Evolutionary conservation across 768 basidiomycete species (phyloP).

Genomic region (Auricularia sp.): DNA sequence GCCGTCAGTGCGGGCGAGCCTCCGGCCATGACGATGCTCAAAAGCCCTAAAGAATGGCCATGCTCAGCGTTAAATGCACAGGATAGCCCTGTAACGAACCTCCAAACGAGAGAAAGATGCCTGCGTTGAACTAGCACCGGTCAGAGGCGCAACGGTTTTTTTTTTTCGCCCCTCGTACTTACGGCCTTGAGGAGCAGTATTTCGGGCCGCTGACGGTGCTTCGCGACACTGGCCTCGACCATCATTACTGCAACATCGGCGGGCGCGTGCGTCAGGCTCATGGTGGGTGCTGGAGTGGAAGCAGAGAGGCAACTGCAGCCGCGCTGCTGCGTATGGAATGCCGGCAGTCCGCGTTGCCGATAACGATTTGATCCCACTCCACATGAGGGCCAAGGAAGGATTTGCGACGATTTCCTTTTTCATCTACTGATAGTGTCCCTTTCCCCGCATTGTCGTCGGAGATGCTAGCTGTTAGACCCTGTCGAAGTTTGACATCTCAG

Average conservation of each 20-base stretch:
- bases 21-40: constrained; percentile 50
- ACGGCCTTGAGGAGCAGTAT: constrained; percentile 62
- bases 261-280: constrained; percentile 23
- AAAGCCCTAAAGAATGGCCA: constrained; percentile 23
- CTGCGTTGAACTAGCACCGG: constrained; percentile 46
- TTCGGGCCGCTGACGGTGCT: constrained; percentile 55
- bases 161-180: neutral
- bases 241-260: constrained; percentile 47
- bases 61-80: too few relatives aligned
- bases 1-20: constrained; percentile 42
- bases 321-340: too few relatives aligned
- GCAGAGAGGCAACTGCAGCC: too few relatives aligned
- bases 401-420: too few relatives aligned
- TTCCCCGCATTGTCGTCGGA: too few relatives aligned
- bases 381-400: too few relatives aligned
- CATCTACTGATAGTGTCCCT: too few relatives aligned
- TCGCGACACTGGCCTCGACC: constrained; percentile 46
- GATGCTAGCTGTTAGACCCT: too few relatives aligned
- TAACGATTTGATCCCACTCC: too few relatives aligned
- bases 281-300: neutral
- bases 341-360: too few relatives aligned
- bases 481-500: too few relatives aligned
- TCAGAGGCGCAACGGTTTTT: neutral
- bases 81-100: constrained; percentile 13
- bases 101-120: constrained; percentile 67